A percentile compares a stretch with the other conserved stretches of the same genome.
Conservation (phyloP, 306 rosid genomes). For the Leucaena leucocephala region DNA sequence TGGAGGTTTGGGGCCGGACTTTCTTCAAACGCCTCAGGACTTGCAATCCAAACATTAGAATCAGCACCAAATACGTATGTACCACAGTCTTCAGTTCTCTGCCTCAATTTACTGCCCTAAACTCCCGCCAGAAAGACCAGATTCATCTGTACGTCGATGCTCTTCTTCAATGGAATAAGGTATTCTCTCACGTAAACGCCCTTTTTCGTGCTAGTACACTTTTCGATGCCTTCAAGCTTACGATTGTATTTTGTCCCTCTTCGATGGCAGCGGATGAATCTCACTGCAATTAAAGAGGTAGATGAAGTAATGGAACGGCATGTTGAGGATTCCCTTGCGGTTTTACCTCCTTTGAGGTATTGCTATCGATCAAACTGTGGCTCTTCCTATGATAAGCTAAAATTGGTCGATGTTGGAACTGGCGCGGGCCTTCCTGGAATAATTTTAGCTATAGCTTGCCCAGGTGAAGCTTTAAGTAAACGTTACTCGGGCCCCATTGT, state of each 20-base stretch:
- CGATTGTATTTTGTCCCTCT: not conserved
- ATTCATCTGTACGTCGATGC: conserved; percentile 71
- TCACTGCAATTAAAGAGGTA: conserved; percentile 73
- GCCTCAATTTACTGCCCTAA: conserved; percentile 55
- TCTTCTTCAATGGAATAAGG: conserved; percentile 97
- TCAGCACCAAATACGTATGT: conserved; percentile 35
- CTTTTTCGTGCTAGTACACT: too few relatives aligned
- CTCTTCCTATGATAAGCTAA: conserved; percentile 39
- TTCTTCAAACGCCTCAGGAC: conserved; percentile 73
- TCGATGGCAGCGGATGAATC: conserved; percentile 72
- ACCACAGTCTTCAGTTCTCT: conserved; percentile 13
- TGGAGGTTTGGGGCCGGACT: conserved; percentile 59
- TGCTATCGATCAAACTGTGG: conserved; percentile 50
- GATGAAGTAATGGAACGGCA: conserved; percentile 88
- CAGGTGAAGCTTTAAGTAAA: conserved; percentile 51
- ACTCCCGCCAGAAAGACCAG: conserved; percentile 69
- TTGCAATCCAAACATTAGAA: conserved; percentile 30
- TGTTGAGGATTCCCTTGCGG: conserved; percentile 86
- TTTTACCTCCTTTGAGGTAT: conserved; percentile 61
- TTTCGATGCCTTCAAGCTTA: not conserved
- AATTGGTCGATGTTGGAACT: conserved; percentile 81
- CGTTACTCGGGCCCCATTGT: not conserved
- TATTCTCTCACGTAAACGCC: not conserved
- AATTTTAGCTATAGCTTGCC: conserved; percentile 84
- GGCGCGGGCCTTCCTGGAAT: conserved; percentile 95